Conservation (phyloP, 2,329 filamentous ascomycete genomes). For the Endothia cerciana region DNA sequence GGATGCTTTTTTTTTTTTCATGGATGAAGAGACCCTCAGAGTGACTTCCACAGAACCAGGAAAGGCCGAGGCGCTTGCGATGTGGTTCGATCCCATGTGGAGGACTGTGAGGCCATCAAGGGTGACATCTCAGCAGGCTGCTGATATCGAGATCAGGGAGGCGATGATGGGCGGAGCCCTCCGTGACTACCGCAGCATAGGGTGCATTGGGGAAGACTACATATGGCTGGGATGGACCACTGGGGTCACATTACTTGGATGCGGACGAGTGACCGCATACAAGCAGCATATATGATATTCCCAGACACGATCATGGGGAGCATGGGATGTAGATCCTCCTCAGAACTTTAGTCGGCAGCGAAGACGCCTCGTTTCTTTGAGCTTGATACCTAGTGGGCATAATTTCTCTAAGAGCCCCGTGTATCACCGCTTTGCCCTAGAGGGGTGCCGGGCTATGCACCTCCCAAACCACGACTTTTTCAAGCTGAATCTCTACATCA, state of each 20-base stretch:
- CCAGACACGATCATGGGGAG: no score
- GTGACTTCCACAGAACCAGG: neutral
- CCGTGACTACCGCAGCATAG: no score
- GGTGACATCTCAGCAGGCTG: neutral
- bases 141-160: neutral
- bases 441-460: no score
- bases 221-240: neutral
- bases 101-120: neutral
- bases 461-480: no score
- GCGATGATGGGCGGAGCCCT: neutral
- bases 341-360: no score
- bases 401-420: no score
- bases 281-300: no score
- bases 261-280: neutral
- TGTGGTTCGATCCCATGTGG: neutral
- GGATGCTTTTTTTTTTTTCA: neutral
- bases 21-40: neutral
- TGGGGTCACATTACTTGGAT: neutral
- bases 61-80: neutral
- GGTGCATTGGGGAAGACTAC: neutral
- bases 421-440: no score
- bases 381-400: no score
- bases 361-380: no score
- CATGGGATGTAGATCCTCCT: no score
- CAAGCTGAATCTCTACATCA: no score